Conservation (phyloP, 2,329 filamentous ascomycete genomes). For the Pseudocercospora fijiensis region DNA sequence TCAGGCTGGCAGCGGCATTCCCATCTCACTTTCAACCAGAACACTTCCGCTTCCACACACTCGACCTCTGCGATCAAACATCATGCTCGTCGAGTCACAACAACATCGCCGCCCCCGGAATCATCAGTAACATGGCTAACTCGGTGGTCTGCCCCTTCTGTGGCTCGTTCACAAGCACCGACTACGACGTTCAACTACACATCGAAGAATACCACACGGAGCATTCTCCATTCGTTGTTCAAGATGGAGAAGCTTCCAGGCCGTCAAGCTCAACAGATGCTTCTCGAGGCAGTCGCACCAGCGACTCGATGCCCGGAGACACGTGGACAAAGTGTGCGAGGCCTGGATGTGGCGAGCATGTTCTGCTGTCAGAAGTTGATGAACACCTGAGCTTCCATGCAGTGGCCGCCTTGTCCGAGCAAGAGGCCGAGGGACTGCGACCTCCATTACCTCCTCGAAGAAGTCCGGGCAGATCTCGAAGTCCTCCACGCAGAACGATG, state of each 20-base stretch:
- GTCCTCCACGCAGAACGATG: constrained; percentile 4
- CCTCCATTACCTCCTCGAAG: constrained; percentile 24
- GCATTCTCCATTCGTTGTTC: constrained; percentile 29
- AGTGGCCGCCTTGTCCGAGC: constrained; percentile 38
- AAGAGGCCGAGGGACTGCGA: constrained; percentile 37
- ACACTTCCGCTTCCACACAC: not conserved
- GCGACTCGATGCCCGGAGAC: constrained; percentile 21
- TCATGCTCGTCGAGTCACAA: constrained; percentile 7
- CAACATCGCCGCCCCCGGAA: constrained; percentile 8
- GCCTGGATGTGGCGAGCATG: constrained; percentile 45
- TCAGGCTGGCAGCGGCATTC: constrained; percentile 3
- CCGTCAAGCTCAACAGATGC: not conserved
- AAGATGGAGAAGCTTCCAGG: not conserved
- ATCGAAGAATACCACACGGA: constrained; percentile 38
- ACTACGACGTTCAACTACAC: constrained; percentile 34
- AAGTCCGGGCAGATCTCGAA: constrained; percentile 11
- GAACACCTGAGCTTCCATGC: constrained; percentile 49
- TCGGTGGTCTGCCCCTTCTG: constrained; percentile 34
- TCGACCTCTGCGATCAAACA: not conserved
- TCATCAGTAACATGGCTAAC: constrained; percentile 27
- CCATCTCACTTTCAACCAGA: not conserved
- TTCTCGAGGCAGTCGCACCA: constrained; percentile 4
- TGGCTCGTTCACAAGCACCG: constrained; percentile 26
- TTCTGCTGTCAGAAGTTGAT: constrained; percentile 45
- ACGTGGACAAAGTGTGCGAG: constrained; percentile 44